These are phyloP conservation scores for Xerocomus spinulosus DNA, from an alignment of 768 basidiomycete genomes.

Conservation along the genomic window DNA sequence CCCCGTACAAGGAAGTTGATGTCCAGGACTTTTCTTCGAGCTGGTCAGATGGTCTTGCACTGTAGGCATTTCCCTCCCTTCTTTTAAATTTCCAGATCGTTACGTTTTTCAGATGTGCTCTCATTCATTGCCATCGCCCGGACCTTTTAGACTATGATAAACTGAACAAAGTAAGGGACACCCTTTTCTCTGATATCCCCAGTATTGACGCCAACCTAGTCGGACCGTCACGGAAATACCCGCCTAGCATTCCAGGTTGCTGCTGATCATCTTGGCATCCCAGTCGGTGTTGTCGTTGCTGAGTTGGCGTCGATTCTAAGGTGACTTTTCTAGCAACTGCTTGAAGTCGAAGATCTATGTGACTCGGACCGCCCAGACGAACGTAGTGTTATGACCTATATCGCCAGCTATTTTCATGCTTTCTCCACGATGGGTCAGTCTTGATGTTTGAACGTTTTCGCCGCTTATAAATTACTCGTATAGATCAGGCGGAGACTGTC, in stretches of 20 bases:
- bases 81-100: constrained; percentile 5
- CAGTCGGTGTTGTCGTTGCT: constrained; percentile 49
- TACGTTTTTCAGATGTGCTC: constrained; percentile 68
- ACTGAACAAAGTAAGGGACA: constrained; percentile 66
- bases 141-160: constrained; percentile 88
- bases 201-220: constrained; percentile 37
- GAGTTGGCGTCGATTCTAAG: constrained; percentile 3
- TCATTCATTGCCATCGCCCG: constrained; percentile 96
- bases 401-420: constrained; percentile 96
- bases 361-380: constrained; percentile 89
- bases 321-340: constrained; percentile 60
- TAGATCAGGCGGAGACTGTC: constrained; percentile 94
- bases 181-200: neutral
- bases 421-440: constrained; percentile 91
- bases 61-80: constrained; percentile 50
- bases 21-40: constrained; percentile 91
- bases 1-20: constrained; percentile 83
- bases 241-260: constrained; percentile 84
- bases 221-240: constrained; percentile 78
- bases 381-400: constrained; percentile 96
- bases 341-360: constrained; percentile 95
- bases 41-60: constrained; percentile 92
- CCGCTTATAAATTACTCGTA: constrained; percentile 1
- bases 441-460: neutral
- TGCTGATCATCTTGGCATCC: constrained; percentile 83